Base-by-base conservation (phyloP, 768 basidiomycete species). In the Pleurotus salmoneostramineus region DNA sequence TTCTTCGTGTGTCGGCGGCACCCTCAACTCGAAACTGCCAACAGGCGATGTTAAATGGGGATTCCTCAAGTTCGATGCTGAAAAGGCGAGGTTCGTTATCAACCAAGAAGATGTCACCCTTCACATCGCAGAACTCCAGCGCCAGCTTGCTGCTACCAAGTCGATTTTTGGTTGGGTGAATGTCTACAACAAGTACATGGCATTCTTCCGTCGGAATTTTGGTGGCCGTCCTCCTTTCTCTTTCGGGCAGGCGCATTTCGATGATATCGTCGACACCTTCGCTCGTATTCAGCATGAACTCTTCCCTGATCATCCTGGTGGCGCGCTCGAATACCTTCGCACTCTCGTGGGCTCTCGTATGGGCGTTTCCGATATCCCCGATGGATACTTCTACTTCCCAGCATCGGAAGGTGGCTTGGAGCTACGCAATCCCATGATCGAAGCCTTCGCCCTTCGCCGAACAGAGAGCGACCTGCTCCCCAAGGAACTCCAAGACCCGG, bases 331-430 rank as follows among this genome's bases (percentile, higher is more conserved):
- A 17, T 60, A 67, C 34, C 46, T 72, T 8, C 63, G 63, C 10
- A 12, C 58, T 2, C 58, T 68, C 42, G 63, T 77, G 34, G 64
- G 65, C 32, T 61, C 63, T 12, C 68, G 72, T 0, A 76, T 75
- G 47, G 68, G 65, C 3, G 62, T 72, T 1, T 61, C 56, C 2
- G 69, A 75, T 52, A 64, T 78, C 6, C 76, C 74, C 1, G 69
- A 72, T 42, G 76, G 75, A 4, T 77, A 73, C 57, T 76, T 74
- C 63, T 77, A 72, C 63, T 71, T 75, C 57, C 72, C 75, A 0
- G 65, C 74, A 17, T 60, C 64, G 10, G 64, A 62, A 21, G 76
- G 76, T 35, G 75, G 75, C 0, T 66, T 77, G 21, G 73, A 72
- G 57, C 57, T 78, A 5, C 67, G 65, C 49, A 73, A 77, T 47